Evolutionary conservation across 2,329 filamentous ascomycete species (phyloP).

Genomic region (Fusarium temperatum): DNA sequence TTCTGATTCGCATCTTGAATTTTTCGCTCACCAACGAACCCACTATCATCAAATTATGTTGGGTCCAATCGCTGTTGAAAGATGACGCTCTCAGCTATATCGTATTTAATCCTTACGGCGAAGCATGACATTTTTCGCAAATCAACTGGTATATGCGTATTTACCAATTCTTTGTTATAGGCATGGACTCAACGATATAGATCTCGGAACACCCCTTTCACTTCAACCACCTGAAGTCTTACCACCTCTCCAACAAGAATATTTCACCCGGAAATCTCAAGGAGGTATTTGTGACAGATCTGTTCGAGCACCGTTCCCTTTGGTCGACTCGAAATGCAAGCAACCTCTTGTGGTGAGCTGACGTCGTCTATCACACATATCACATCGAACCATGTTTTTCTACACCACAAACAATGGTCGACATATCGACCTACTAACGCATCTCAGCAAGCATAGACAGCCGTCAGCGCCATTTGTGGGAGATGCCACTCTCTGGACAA

Average conservation of each 20-base stretch:
- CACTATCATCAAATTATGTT: conserved; percentile 20
- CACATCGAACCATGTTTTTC: conserved; percentile 17
- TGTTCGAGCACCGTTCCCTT: conserved; percentile 10
- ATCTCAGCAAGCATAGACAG: neutral
- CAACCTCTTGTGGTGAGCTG: conserved; percentile 3
- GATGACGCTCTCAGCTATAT: neutral
- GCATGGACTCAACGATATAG: conserved; percentile 15
- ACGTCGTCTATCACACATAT: conserved; percentile 16
- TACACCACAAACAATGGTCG: neutral
- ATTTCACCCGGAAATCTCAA: neutral
- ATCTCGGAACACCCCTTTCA: neutral
- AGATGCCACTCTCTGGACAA: neutral
- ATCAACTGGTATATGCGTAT: conserved; percentile 4
- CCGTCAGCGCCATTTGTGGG: neutral
- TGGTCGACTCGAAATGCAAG: neutral
- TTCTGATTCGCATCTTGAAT: conserved; percentile 32
- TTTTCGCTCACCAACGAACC: conserved; percentile 5
- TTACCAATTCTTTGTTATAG: conserved; percentile 9
- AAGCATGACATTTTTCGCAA: neutral
- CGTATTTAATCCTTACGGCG: conserved; percentile 18
- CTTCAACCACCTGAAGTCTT: neutral
- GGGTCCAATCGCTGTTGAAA: conserved; percentile 28
- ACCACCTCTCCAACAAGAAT: neutral
- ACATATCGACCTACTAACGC: neutral
- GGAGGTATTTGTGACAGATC: conserved; percentile 11